phyloP scores from a whole-genome alignment of 164 flowering plant genomes.

The Stephania yunnanensis region DNA sequence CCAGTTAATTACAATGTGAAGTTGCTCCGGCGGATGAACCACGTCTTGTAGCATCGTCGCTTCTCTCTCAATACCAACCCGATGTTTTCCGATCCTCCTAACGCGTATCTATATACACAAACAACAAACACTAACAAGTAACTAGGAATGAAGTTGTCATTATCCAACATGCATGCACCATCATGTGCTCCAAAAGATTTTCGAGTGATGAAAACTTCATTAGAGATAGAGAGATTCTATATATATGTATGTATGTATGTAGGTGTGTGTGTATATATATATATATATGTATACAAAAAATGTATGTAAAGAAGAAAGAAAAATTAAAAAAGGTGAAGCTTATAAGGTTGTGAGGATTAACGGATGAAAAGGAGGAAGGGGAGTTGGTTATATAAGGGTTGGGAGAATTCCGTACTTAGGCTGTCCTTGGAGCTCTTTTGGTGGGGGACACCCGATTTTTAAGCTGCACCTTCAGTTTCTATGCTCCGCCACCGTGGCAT shows the following conservation, averaged over 20 bases:
- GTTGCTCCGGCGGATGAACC: constrained; percentile 15
- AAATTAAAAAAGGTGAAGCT: not conserved
- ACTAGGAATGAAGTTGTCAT: not conserved
- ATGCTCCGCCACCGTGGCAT: not conserved
- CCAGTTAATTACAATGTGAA: constrained; percentile 11
- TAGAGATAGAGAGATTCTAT: not conserved
- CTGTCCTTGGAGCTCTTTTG: not conserved
- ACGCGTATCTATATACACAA: not conserved
- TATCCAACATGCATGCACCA: no score
- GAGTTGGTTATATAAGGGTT: not conserved
- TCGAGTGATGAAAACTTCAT: constrained; percentile 3
- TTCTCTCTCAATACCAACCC: not conserved
- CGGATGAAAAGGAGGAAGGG: not conserved
- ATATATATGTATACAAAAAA: not conserved
- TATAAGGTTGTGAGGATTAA: not conserved
- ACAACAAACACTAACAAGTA: not conserved
- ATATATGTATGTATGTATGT: no score
- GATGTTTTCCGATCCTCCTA: not conserved
- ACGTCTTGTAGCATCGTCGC: constrained; percentile 17
- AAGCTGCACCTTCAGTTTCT: not conserved
- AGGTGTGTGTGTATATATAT: no score
- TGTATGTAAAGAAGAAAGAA: not conserved
- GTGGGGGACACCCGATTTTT: not conserved
- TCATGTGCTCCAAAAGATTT: not conserved
- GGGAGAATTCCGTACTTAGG: not conserved